Evolutionary conservation across 192 early-diverging fungal genomes (phyloP), one percentile per base, ranked within the genome.

Genomic region (Backusella parvicylindrica): DNA sequence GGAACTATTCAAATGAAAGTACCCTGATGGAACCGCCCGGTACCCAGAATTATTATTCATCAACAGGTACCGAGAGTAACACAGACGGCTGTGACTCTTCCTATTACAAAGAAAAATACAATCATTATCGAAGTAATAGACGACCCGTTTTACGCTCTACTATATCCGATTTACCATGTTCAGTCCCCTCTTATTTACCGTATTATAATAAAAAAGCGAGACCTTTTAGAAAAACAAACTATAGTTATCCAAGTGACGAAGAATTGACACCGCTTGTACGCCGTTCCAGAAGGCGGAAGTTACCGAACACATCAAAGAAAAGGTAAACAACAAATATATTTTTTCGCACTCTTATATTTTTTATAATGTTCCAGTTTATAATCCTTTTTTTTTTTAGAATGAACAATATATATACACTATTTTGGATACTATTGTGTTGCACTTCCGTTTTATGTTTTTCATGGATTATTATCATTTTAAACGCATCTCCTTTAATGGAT

Each of bases 191-290:
- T 13, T 65, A 28, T 40, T 64, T 33, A 28, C 38, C 49, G 35
- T 41, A 56, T 30, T 41, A 37, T 15, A 31, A 73, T 53, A 65
- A 40, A 40, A 64, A 65, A 47, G 6, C 31, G 7, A 67, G 31
- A 32, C 18, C 38, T 15, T 37, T 47, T 41, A 47, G 40, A 70
- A 47, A 16, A 47, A 47, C 50, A 36, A 68, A 32, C 31, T 16
- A 68, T 26, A 43, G 26, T 72, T 78, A 78, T 78, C 77, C 77
- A 26, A 74, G 72, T 70, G 77, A 78, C 31, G 77, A 78, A 43
- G 47, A 69, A 7, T 36, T 64, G 15, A 72, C 77, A 63, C 72
- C 73, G 6, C 18, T 78, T 28, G 40, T 53, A 65, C 65, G 64
- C 36, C 16, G 28, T 30, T 35, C 70, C 0, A 35, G 70, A 60